A percentile compares a stretch with the other conserved stretches of the same genome.
Conservation (phyloP, 2,329 filamentous ascomycete genomes). For the Chaetomium olivaceum region DNA sequence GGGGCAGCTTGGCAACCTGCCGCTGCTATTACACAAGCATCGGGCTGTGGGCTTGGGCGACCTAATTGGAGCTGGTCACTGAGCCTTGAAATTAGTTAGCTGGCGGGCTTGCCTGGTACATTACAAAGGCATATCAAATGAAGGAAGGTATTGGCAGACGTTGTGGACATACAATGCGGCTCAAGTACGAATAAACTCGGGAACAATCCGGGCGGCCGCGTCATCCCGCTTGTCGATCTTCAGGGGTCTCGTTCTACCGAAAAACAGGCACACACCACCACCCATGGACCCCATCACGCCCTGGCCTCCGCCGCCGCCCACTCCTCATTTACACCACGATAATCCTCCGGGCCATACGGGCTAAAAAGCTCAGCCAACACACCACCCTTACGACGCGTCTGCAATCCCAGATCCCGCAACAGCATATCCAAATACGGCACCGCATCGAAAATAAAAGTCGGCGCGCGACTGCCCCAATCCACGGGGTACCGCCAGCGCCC, state of each 20-base stretch:
- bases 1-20: background rate
- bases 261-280: background rate
- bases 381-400: slow-evolving; percentile 56
- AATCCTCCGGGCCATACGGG: slow-evolving; percentile 62
- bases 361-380: slow-evolving; percentile 52
- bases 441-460: slow-evolving; percentile 76
- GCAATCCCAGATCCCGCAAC: slow-evolving; percentile 64
- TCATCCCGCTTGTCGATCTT: background rate
- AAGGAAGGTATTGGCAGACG: background rate
- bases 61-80: no score
- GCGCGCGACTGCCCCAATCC: slow-evolving; percentile 61
- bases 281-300: background rate
- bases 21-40: background rate
- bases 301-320: slow-evolving; percentile 34
- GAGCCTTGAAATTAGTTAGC: background rate
- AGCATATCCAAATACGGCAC: slow-evolving; percentile 72
- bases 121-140: background rate
- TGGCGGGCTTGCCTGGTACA: background rate
- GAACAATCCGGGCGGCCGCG: background rate
- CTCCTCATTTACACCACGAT: slow-evolving; percentile 55
- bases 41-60: no score
- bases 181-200: background rate
- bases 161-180: background rate
- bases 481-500: slow-evolving; percentile 68
- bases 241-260: background rate